A percentile compares a stretch with the other conserved stretches of the same genome.
These are phyloP conservation scores for Thalassiosira sp. DNA, from an alignment of 352 stramenopile species.

Conservation along the genomic window DNA sequence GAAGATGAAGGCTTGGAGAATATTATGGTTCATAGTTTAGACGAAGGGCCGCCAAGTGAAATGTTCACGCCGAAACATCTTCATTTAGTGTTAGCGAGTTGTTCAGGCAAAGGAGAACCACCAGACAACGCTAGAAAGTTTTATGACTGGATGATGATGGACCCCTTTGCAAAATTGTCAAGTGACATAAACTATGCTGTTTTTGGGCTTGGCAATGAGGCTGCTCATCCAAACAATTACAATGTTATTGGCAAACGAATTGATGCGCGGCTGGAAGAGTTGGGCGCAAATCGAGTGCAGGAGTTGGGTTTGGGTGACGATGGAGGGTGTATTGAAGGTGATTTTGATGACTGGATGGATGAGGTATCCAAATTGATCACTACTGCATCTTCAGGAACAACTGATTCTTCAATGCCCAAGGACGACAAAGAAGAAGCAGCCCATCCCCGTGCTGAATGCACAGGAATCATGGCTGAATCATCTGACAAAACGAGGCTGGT, in stretches of 20 bases:
- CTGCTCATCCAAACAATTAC: slow-evolving; percentile 66
- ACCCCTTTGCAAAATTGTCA: slow-evolving; percentile 12
- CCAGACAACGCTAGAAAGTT: slow-evolving; percentile 66
- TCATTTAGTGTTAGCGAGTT: slow-evolving; percentile 60
- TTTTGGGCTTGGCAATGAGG: slow-evolving; percentile 66
- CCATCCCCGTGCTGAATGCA: slow-evolving; percentile 15
- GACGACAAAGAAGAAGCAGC: not conserved
- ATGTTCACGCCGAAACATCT: slow-evolving; percentile 33
- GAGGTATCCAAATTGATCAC: slow-evolving; percentile 14
- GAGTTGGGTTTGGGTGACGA: slow-evolving; percentile 70
- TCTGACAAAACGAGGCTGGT: slow-evolving; percentile 18
- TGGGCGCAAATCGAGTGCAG: slow-evolving; percentile 41
- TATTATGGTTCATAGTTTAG: slow-evolving; percentile 40
- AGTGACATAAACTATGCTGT: slow-evolving; percentile 62
- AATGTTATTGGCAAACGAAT: slow-evolving; percentile 65
- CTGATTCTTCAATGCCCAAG: not conserved
- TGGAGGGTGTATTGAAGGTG: slow-evolving; percentile 69
- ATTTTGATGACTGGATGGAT: slow-evolving; percentile 75
- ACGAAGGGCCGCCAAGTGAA: slow-evolving; percentile 46
- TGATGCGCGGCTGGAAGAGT: slow-evolving; percentile 57
- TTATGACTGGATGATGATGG: slow-evolving; percentile 61
- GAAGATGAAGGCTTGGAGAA: slow-evolving; percentile 36
- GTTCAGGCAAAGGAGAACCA: slow-evolving; percentile 63
- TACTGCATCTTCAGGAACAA: not conserved
- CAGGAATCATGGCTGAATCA: slow-evolving; percentile 8